Evolutionary conservation across 2,329 filamentous ascomycete genomes (phyloP).

Genomic region (Aspergillus unguis): DNA sequence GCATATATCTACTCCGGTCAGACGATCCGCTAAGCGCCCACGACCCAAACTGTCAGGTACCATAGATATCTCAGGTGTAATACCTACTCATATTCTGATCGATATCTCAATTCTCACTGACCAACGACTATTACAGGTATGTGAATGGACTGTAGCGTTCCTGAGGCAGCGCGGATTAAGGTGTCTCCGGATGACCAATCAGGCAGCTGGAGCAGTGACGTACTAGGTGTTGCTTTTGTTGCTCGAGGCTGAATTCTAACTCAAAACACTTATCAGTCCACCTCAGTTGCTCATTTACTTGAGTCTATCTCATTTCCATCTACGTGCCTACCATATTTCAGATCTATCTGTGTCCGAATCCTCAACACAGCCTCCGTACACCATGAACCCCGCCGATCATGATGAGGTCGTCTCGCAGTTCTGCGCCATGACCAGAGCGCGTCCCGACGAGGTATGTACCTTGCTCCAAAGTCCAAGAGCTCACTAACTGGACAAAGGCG

Average conservation of each 20-base stretch:
- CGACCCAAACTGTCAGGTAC: background rate
- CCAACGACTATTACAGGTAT: no score
- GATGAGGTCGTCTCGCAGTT: constrained; percentile 52
- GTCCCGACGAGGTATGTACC: constrained; percentile 46
- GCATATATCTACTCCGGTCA: constrained; percentile 1
- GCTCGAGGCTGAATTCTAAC: constrained; percentile 1
- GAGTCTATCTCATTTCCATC: background rate
- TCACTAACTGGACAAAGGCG: constrained; percentile 50
- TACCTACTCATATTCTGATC: no score
- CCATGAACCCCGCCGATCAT: constrained; percentile 34
- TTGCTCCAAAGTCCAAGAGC: background rate
- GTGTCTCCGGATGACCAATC: constrained; percentile 35
- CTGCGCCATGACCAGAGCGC: constrained; percentile 54
- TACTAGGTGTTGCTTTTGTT: constrained; percentile 21
- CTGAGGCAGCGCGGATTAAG: constrained; percentile 25
- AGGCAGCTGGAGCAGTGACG: constrained; percentile 33
- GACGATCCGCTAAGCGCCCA: no score
- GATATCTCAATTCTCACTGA: no score
- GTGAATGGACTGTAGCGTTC: background rate
- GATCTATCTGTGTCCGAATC: background rate
- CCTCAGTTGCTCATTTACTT: background rate
- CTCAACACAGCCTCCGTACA: background rate
- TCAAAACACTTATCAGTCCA: background rate
- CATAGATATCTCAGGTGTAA: background rate
- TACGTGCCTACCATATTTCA: background rate